phyloP scores from a whole-genome alignment of 164 flowering plant species.

The Liquidambar formosana region DNA sequence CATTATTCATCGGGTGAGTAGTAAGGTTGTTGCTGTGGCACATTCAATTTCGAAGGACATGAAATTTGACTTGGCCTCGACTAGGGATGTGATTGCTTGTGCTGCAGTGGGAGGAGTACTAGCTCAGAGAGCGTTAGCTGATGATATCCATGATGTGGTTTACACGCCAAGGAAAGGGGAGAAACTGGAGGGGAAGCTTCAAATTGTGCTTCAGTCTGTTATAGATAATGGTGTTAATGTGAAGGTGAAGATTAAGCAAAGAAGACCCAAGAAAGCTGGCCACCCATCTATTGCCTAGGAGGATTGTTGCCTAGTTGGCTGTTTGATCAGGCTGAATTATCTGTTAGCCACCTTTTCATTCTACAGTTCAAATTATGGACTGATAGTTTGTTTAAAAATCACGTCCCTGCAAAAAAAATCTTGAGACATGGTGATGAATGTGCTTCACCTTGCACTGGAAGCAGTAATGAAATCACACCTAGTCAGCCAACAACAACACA shows the following conservation, averaged over 20 bases:
- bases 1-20: slow-evolving; percentile 79
- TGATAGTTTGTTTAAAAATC: no score
- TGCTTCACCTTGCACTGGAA: neutral
- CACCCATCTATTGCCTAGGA: neutral
- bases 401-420: no score
- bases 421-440: no score
- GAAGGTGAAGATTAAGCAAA: slow-evolving; percentile 79
- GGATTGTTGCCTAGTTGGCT: neutral
- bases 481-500: neutral
- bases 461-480: no score
- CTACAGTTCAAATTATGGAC: no score
- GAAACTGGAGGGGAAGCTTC: slow-evolving; percentile 77
- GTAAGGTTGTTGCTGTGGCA: slow-evolving; percentile 89
- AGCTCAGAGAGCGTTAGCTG: slow-evolving; percentile 85
- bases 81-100: slow-evolving; percentile 62
- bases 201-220: slow-evolving; percentile 67
- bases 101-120: slow-evolving; percentile 67
- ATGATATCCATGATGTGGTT: slow-evolving; percentile 84
- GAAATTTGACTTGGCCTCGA: slow-evolving; percentile 73
- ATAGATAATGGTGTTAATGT: slow-evolving; percentile 70
- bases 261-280: slow-evolving; percentile 29
- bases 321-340: neutral
- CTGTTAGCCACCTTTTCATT: no score
- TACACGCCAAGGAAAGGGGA: slow-evolving; percentile 91
- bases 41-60: slow-evolving; percentile 93